A percentile compares a stretch with the other conserved stretches of the same genome.
Evolutionary conservation across 2,329 filamentous ascomycete genomes (phyloP).

Genomic region (Parascedosporium putredinis): DNA sequence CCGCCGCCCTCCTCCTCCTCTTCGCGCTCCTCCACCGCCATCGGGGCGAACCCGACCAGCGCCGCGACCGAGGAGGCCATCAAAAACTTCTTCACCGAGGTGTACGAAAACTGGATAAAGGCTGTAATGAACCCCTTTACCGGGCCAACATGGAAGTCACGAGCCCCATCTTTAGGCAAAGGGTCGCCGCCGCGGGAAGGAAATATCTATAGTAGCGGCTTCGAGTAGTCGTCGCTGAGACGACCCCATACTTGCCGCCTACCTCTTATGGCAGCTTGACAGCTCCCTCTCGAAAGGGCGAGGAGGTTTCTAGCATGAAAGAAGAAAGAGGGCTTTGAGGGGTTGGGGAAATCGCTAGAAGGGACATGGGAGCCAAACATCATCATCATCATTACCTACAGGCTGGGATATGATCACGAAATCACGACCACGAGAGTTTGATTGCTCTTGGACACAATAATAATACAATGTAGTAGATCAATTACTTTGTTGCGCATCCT

Average conservation of each 20-base stretch:
- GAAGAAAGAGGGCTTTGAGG: no score
- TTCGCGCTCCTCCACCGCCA: conserved; percentile 53
- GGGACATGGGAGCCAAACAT: conserved; percentile 3
- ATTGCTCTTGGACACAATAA: background rate
- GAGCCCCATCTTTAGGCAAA: conserved; percentile 74
- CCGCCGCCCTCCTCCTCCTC: conserved; percentile 22
- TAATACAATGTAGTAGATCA: no score
- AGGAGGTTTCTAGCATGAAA: no score
- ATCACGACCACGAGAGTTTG: background rate
- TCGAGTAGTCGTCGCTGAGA: no score
- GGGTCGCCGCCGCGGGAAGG: conserved; percentile 78
- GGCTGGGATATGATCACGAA: background rate
- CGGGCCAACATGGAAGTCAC: conserved; percentile 71
- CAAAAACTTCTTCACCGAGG: conserved; percentile 85
- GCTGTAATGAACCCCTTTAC: conserved; percentile 94
- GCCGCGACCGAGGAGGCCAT: conserved; percentile 93
- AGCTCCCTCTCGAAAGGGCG: no score
- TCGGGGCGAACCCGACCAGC: conserved; percentile 74
- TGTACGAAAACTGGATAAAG: conserved; percentile 96
- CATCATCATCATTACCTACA: background rate
- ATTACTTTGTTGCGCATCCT: no score
- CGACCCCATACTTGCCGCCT: no score
- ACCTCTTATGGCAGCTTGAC: no score
- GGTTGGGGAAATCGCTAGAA: background rate
- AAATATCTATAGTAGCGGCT: conserved; percentile 60